Conservation (phyloP, 495 filamentous ascomycete genomes). For the Aeminium ludgeri region DNA sequence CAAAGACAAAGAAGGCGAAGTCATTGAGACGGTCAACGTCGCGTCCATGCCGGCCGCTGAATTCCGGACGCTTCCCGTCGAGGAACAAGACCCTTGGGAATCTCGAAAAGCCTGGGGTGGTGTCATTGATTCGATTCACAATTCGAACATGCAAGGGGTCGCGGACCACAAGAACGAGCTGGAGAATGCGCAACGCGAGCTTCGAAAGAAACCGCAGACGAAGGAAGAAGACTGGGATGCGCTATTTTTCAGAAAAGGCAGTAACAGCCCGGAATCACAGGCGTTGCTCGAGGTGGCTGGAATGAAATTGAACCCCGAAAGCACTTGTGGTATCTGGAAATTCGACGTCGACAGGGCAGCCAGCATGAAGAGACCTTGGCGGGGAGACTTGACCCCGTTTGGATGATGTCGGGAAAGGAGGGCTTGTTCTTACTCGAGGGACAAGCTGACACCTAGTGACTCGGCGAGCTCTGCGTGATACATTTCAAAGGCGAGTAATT, state of each 20-base stretch:
- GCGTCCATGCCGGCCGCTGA: constrained; percentile 16
- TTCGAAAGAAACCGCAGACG: constrained; percentile 10
- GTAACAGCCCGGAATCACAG: constrained; percentile 6
- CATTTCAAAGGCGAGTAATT: too few species aligned
- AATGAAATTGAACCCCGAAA: constrained; percentile 2
- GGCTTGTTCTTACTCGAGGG: too few species aligned
- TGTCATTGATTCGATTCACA: constrained; percentile 19
- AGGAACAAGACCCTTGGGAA: constrained; percentile 31
- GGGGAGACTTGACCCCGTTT: constrained; percentile 8
- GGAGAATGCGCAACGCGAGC: constrained; percentile 14
- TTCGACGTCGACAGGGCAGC: constrained; percentile 5
- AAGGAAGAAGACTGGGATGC: constrained; percentile 13
- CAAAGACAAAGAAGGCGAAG: constrained; percentile 21
- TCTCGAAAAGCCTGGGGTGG: constrained; percentile 28
- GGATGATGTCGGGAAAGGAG: too few species aligned
- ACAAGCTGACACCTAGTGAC: too few species aligned
- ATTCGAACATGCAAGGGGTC: constrained; percentile 25
- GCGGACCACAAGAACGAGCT: constrained; percentile 10
- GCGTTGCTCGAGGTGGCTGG: constrained; percentile 10
- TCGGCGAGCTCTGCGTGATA: too few species aligned
- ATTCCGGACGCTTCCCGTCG: constrained; percentile 20
- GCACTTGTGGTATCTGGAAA: constrained; percentile 12
- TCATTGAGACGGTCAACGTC: constrained; percentile 13
- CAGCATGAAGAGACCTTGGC: constrained; percentile 7
- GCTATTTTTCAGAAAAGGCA: constrained; percentile 13